Evolutionary conservation across 768 basidiomycete species (phyloP).

Genomic region (Hygrophoropsis aurantiaca): DNA sequence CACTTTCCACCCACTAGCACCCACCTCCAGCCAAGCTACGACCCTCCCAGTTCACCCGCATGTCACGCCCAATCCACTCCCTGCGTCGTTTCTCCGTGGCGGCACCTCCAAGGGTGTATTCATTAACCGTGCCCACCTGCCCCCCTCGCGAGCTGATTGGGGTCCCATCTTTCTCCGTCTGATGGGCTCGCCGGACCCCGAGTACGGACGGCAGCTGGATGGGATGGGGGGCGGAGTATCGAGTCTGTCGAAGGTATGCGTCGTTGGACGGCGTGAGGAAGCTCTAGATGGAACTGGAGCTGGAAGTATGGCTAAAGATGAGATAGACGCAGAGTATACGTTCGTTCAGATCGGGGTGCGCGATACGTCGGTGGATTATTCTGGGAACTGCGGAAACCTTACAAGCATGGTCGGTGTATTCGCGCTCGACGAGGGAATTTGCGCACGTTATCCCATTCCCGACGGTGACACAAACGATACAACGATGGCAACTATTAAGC

Average conservation of each 20-base stretch:
- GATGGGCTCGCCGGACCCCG: slow-evolving; percentile 81
- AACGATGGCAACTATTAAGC: slow-evolving; percentile 46
- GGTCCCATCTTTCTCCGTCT: slow-evolving; percentile 61
- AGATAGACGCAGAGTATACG: slow-evolving; percentile 67
- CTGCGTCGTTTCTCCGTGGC: slow-evolving; percentile 56
- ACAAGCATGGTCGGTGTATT: slow-evolving; percentile 73
- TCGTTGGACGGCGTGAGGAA: slow-evolving; percentile 58
- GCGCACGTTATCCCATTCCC: slow-evolving; percentile 21
- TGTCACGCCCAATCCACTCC: slow-evolving; percentile 6
- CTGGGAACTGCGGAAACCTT: slow-evolving; percentile 77
- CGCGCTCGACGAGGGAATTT: slow-evolving; percentile 66
- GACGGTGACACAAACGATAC: slow-evolving; percentile 1
- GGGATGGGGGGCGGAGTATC: slow-evolving; percentile 82
- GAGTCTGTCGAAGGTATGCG: slow-evolving; percentile 71
- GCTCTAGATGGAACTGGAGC: too few species aligned
- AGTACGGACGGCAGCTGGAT: slow-evolving; percentile 68
- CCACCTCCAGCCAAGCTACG: too few species aligned
- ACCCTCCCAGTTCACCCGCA: too few species aligned
- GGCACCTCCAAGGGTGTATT: slow-evolving; percentile 82
- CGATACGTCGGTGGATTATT: slow-evolving; percentile 60
- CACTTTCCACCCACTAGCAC: too few species aligned
- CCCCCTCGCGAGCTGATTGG: slow-evolving; percentile 52
- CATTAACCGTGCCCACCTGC: slow-evolving; percentile 53
- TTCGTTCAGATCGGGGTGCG: slow-evolving; percentile 66
- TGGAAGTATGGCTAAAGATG: too few species aligned